Evolutionary conservation across 2,329 filamentous ascomycete genomes (phyloP), one percentile per base, ranked within the genome.

Genomic region (Nothopassalora personata): DNA sequence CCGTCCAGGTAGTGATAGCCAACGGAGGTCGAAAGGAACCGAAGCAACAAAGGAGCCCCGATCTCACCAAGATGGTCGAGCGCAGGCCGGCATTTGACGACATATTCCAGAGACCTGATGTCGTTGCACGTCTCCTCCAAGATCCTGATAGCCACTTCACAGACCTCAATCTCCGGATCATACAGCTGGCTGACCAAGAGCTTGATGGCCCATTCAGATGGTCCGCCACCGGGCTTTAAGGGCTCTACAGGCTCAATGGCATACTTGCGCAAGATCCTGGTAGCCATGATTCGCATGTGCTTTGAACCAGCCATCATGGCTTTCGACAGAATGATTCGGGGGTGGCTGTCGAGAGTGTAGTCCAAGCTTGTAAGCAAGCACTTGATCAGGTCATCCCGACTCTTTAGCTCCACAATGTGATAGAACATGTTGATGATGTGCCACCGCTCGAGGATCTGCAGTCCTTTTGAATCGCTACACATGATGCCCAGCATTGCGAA

Each of bases 351-450:
- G 27, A 95, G 79, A 19, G 86, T 89, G 71, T 96, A 99, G 75
- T 99, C 93, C 75, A 99, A 92, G 69, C 92, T 94, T 52, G 89
- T 87, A 8, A 99, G 81, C 33, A 99, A 82, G 9, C 93, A 82
- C 71, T 92, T 91, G 71, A 97, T 91, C 60, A 99, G 80, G 72
- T 99, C 94, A 49, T 93, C 91, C 2, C 94, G 88, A 73, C 94
- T 89, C 67, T 89, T 91, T 48, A 96, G 80, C 70, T 97, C 93
- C 59, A 97, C 84, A 61, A 99, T 96, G 74, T 97, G 94, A 72
- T 99, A 99, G 81, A 97, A 95, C 91, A 99, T 99, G 74, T 97
- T 97, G 76, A 97, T 92, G 82, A 99, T 95, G 67, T 91, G 90
- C 93, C 94, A 97, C 67, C 91, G 82, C 72, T 97, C 93, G 70